Evolutionary conservation across 495 filamentous ascomycete genomes (phyloP), one percentile per base, ranked within the genome.

Genomic region (Usnea hakonensis): DNA sequence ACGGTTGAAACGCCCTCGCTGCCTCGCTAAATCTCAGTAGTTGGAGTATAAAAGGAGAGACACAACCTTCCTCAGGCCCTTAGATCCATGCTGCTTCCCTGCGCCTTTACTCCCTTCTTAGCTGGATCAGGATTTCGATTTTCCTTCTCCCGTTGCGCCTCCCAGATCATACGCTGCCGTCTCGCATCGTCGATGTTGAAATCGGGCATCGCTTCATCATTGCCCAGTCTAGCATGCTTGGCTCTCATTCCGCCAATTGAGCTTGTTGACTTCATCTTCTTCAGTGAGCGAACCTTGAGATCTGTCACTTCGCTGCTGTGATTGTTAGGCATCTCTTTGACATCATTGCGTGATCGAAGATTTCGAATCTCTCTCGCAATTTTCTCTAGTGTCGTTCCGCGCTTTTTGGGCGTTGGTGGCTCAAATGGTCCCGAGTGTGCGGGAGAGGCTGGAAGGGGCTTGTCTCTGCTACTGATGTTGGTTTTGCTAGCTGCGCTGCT

Each of bases 341-440:
- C 64, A 60, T 73, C 72, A 36, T 66, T 69, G 28, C 72, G 58
- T 17, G 64, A 61, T 50, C 79, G 72, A 23, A 80, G 65, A 40
- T 79, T 81, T 54, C 78, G 78, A 55, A 88, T 67, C 61, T 86
- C 83, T 33, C 79, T 77, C 2, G 80, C 78, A 40, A 88, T 78
- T 57, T 79, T 78, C 68, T 87, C 85, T 19, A 88, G 72, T 21
- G 80, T 74, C 33, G 80, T 84, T 37, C 78, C 76, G 33, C 72
- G 68, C 63, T 75, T 78, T 26, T 66, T 69, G 13, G 65, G 64
- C 40, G 65, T 61, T 62, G 66, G 79, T 72, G 61, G 61, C n/a
- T 56, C 65, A 44, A 19, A 65, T 56, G 57, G 56, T 37, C 65
- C 64, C 21, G 58, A 63, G 38, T 62, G 66, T 64, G 67, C 70